A percentile compares a stretch with the other conserved stretches of the same genome.
Evolutionary conservation across 2,329 filamentous ascomycete genomes (phyloP).

Genomic region (Blastomyces emzantsi): DNA sequence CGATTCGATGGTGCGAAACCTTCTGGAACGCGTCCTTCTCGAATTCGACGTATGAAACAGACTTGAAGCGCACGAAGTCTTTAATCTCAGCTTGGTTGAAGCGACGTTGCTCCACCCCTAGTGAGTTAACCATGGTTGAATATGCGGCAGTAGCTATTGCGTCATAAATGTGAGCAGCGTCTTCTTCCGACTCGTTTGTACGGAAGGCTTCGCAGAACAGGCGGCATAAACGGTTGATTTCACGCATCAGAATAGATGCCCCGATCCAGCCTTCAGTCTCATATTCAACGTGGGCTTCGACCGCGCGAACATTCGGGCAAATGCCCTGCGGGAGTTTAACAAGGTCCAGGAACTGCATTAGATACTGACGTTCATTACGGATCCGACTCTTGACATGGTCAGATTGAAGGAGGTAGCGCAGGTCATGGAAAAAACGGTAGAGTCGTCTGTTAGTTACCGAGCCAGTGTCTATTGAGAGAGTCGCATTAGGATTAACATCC

Average conservation of each 20-base stretch:
- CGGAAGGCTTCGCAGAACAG: slow-evolving; percentile 83
- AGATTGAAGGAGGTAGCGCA: slow-evolving; percentile 83
- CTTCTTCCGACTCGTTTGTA: slow-evolving; percentile 55
- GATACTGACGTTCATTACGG: slow-evolving; percentile 72
- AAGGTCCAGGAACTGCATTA: slow-evolving; percentile 89
- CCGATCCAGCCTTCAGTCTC: slow-evolving; percentile 98
- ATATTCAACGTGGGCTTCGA: slow-evolving; percentile 95
- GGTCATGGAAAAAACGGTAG: slow-evolving; percentile 95
- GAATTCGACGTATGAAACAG: slow-evolving; percentile 69
- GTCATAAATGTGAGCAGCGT: slow-evolving; percentile 59
- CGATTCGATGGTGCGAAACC: slow-evolving; percentile 54
- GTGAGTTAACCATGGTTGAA: slow-evolving; percentile 76
- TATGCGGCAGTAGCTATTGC: slow-evolving; percentile 58
- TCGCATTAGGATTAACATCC: slow-evolving; percentile 76
- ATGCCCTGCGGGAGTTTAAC: slow-evolving; percentile 96
- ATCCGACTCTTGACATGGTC: slow-evolving; percentile 80
- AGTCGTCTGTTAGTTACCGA: slow-evolving; percentile 91
- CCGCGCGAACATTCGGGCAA: slow-evolving; percentile 82
- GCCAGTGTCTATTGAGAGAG: slow-evolving; percentile 85
- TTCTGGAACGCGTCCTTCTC: slow-evolving; percentile 43
- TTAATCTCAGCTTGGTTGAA: slow-evolving; percentile 86
- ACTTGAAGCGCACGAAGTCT: slow-evolving; percentile 74
- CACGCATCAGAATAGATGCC: slow-evolving; percentile 83
- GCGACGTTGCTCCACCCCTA: slow-evolving; percentile 76
- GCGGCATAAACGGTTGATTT: slow-evolving; percentile 86